phyloP scores from a whole-genome alignment of 495 filamentous ascomycete genomes.

The Pseudotulostoma volvatum region DNA sequence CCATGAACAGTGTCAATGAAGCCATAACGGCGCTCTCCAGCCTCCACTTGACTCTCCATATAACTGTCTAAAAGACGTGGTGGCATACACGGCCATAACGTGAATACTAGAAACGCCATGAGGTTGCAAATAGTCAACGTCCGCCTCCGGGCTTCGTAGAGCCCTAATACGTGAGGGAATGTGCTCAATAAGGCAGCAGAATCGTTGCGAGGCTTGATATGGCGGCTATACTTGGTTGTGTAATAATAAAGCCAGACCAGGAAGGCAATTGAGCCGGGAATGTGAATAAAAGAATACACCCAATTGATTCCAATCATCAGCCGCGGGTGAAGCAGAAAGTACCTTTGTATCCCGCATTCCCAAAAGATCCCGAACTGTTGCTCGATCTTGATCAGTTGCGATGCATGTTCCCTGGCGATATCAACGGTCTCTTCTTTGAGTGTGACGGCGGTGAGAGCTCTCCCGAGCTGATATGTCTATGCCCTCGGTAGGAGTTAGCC shows the following conservation, averaged over 20 bases:
- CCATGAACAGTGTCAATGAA: slow-evolving; percentile 67
- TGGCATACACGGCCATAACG: slow-evolving; percentile 68
- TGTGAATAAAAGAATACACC: slow-evolving; percentile 68
- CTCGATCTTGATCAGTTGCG: slow-evolving; percentile 39
- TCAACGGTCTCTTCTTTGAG: slow-evolving; percentile 40
- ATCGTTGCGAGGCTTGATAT: slow-evolving; percentile 14
- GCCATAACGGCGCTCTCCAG: slow-evolving; percentile 18
- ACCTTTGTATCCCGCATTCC: slow-evolving; percentile 36
- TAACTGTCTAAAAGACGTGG: slow-evolving; percentile 49
- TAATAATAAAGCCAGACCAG: slow-evolving; percentile 52
- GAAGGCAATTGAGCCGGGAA: slow-evolving; percentile 60
- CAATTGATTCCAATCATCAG: slow-evolving; percentile 41
- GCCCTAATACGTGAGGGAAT: slow-evolving; percentile 29
- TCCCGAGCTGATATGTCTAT: slow-evolving; percentile 45
- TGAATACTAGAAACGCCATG: slow-evolving; percentile 62
- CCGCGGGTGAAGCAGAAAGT: slow-evolving; percentile 31
- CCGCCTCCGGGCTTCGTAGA: slow-evolving; percentile 46
- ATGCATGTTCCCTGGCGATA: slow-evolving; percentile 39
- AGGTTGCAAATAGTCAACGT: slow-evolving; percentile 63
- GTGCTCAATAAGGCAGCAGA: slow-evolving; percentile 22
- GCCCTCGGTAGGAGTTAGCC: too few species aligned
- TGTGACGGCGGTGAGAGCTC: slow-evolving; percentile 44
- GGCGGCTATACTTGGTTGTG: slow-evolving; percentile 35
- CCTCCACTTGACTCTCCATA: slow-evolving; percentile 32
- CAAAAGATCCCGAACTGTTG: slow-evolving; percentile 38